Evolutionary conservation across 2,329 filamentous ascomycete species (phyloP).

Genomic region (Cordyceps cicadae): DNA sequence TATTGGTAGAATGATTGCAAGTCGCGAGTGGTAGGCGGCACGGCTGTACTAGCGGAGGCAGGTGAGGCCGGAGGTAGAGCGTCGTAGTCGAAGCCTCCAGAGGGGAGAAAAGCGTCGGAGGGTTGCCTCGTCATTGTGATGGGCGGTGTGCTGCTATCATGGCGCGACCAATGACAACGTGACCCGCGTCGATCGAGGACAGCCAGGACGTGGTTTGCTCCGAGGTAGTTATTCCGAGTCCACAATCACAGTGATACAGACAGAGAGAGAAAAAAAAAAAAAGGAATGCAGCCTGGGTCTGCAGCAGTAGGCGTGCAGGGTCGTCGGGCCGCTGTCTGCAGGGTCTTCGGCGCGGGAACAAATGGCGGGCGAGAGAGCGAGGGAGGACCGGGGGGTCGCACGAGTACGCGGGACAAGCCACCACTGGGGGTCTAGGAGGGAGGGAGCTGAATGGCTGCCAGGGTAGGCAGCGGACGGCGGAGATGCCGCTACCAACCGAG

Average conservation of each 20-base stretch:
- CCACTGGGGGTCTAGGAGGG: neutral
- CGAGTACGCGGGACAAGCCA: no score
- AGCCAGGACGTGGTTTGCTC: neutral
- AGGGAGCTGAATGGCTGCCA: neutral
- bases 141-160: conserved; percentile 8
- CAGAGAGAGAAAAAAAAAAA: neutral
- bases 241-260: neutral
- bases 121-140: conserved; percentile 31
- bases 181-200: neutral
- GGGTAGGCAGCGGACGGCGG: neutral
- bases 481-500: neutral
- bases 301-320: conserved; percentile 4
- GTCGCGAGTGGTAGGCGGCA: conserved; percentile 27
- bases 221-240: neutral
- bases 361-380: neutral
- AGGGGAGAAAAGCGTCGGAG: conserved; percentile 35
- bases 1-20: conserved; percentile 31
- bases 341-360: neutral
- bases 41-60: conserved; percentile 23
- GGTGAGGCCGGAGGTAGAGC: conserved; percentile 19
- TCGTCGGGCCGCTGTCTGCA: neutral
- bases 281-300: neutral
- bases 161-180: neutral
- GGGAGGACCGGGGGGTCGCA: neutral
- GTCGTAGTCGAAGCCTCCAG: conserved; percentile 28